Evolutionary conservation across 495 filamentous ascomycete genomes (phyloP), one percentile per base, ranked within the genome.

Genomic region (Trichocladium antarcticum): DNA sequence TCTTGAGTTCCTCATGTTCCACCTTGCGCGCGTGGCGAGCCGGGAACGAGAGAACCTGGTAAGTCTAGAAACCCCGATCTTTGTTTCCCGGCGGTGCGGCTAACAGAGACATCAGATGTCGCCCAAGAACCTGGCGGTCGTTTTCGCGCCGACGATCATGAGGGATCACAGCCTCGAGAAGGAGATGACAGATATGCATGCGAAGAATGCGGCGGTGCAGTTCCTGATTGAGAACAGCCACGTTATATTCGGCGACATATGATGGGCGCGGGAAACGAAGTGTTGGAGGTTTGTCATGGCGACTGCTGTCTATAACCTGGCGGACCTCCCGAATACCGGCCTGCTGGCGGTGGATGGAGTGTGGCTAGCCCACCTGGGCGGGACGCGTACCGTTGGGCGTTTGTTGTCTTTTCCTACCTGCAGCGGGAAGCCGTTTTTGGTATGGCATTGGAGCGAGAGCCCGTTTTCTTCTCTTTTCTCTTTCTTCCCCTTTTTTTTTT

Each of bases 91-190:
- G 17, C 5, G 15, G 3, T 38, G 3, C 3, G 3, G 6, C 57
- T 64, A 57, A 62, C 45, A 20, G n/a, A 37, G 32, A 27, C n/a
- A 14, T 46, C 41, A 74, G 65, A 99, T 99, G 93, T 92, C 85
- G 16, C 84, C 90, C 31, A 81, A 85, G 61, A 99, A 99, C 57
- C 71, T 97, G 32, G 87, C 93, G 5, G 93, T 99, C 48, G 93
- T 99, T 22, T 99, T 99, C 58, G 93, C 93, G 21, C 93, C 93
- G 20, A 99, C 93, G 7, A 88, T 99, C 51, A 92, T 99, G 84
- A 75, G 92, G 43, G 87, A 94, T 20, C 72, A 80, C 60, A 87
- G 80, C 53, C 70, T 96, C 54, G 85, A 94, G 54, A 81, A 87
- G 47, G 93, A 99, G 63, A 93, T 97, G 84, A 87, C 82, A 11